Percentiles rank a stretch among this genome's conserved stretches.
These are phyloP conservation scores for Jimgerdemannia flammicorona DNA, from an alignment of 192 early-diverging fungal genomes.

Conservation along the genomic window DNA sequence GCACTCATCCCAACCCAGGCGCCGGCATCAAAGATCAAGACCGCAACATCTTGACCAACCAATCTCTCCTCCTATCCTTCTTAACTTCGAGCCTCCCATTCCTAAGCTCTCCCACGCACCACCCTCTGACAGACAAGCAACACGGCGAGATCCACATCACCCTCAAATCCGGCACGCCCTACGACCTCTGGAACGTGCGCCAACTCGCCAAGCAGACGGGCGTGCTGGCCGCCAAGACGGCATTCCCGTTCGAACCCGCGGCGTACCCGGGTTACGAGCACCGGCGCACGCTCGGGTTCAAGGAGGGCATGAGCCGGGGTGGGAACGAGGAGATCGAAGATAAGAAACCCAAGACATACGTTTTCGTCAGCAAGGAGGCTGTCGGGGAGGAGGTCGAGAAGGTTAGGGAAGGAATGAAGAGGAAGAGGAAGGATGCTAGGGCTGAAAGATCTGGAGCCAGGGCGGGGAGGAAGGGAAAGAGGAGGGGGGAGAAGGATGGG, in stretches of 20 bases:
- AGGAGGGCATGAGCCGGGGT: constrained; percentile 68
- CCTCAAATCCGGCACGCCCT: constrained; percentile 81
- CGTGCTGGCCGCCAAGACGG: constrained; percentile 45
- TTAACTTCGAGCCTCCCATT: constrained; percentile 53
- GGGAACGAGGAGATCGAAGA: constrained; percentile 78
- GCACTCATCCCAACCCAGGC: constrained; percentile 29
- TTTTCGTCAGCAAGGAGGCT: constrained; percentile 58
- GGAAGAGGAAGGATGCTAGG: constrained; percentile 1
- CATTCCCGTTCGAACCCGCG: constrained; percentile 59
- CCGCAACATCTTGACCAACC: constrained; percentile 80
- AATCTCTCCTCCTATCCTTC: constrained; percentile 61
- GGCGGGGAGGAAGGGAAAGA: background rate
- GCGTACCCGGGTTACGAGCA: constrained; percentile 87
- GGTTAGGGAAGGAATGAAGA: constrained; percentile 11
- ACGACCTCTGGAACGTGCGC: constrained; percentile 84
- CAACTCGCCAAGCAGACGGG: constrained; percentile 67
- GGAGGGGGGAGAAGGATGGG: background rate
- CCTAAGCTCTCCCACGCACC: constrained; percentile 34
- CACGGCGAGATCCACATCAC: constrained; percentile 76
- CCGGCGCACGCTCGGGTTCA: constrained; percentile 92
- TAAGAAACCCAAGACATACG: constrained; percentile 61
- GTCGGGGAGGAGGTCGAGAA: constrained; percentile 40
- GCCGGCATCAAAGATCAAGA: constrained; percentile 90
- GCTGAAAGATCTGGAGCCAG: background rate
- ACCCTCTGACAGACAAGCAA: constrained; percentile 19